These are phyloP conservation scores for Boehmeria nivea DNA, from an alignment of 306 rosid species.

Conservation along the genomic window DNA sequence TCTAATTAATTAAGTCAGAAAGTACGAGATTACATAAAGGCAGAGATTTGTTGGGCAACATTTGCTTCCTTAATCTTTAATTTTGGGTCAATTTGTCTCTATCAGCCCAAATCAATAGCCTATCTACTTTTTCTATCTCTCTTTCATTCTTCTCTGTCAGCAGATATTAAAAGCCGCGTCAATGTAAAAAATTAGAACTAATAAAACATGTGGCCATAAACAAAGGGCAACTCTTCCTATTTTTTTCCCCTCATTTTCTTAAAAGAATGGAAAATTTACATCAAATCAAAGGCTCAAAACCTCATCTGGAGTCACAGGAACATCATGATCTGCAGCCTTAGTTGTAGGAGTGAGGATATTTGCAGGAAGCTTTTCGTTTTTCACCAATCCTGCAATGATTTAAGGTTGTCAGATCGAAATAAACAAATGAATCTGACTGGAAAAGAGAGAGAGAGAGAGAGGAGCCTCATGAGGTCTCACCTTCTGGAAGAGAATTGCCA, in stretches of 20 bases:
- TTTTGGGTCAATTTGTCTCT: neutral
- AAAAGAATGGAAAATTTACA: constrained; percentile 3
- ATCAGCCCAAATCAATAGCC: no score
- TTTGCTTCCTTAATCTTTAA: neutral
- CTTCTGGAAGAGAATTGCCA: constrained; percentile 78
- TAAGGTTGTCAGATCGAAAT: constrained; percentile 18
- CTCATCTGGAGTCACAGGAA: constrained; percentile 90
- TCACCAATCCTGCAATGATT: constrained; percentile 57
- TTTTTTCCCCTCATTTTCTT: neutral
- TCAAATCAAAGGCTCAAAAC: constrained; percentile 28
- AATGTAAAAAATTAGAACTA: no score
- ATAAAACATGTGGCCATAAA: no score
- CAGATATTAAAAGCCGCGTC: no score
- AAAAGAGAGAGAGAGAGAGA: neutral
- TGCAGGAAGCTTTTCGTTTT: constrained; percentile 70
- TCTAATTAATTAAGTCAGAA: neutral
- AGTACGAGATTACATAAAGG: neutral
- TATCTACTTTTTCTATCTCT: no score
- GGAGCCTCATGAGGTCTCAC: constrained; percentile 23
- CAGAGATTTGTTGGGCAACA: neutral
- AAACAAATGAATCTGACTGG: neutral
- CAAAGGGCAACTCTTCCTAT: neutral
- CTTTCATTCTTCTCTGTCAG: no score
- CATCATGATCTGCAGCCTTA: constrained; percentile 88
- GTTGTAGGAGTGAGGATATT: constrained; percentile 94